Evolutionary conservation across 208 protist genomes (phyloP).

Genomic region (Crithidia thermophila): DNA sequence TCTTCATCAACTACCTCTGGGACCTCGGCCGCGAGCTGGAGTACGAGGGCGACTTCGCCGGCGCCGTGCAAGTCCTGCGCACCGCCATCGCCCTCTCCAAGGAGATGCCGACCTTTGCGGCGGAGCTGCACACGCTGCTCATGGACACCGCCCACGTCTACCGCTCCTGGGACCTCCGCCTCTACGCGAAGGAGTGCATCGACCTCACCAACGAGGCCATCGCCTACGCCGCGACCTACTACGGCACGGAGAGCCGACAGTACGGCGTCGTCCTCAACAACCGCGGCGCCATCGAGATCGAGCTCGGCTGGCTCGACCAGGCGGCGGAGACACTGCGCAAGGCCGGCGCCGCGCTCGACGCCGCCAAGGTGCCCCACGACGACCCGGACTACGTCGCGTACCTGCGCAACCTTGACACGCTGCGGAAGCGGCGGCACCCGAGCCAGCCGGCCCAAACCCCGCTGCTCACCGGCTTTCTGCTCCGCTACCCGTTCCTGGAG

Average conservation of each 20-base stretch:
- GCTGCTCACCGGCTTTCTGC: constrained; percentile 39
- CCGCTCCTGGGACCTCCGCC: constrained; percentile 64
- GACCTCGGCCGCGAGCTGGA: constrained; percentile 65
- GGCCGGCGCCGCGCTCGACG: constrained; percentile 42
- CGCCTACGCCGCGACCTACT: constrained; percentile 50
- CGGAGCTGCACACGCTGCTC: constrained; percentile 56
- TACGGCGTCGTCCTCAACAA: constrained; percentile 75
- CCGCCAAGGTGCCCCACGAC: constrained; percentile 50
- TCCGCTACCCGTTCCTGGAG: constrained; percentile 66
- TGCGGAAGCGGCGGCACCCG: constrained; percentile 24
- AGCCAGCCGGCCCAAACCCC: constrained; percentile 2
- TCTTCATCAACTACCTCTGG: constrained; percentile 75
- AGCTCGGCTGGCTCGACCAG: constrained; percentile 45
- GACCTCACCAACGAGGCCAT: constrained; percentile 58
- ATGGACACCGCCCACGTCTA: constrained; percentile 77
- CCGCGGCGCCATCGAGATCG: constrained; percentile 67
- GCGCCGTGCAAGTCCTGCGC: constrained; percentile 54
- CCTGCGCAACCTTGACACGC: constrained; percentile 52
- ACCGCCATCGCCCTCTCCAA: constrained; percentile 70
- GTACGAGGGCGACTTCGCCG: constrained; percentile 61
- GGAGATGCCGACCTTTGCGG: constrained; percentile 58
- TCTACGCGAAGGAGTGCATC: constrained; percentile 53
- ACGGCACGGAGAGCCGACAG: constrained; percentile 53
- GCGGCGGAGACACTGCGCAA: constrained; percentile 48
- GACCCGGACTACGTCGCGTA: constrained; percentile 73